Base-by-base conservation (phyloP, 208 protist genomes). In the Trypanosoma brucei region DNA sequence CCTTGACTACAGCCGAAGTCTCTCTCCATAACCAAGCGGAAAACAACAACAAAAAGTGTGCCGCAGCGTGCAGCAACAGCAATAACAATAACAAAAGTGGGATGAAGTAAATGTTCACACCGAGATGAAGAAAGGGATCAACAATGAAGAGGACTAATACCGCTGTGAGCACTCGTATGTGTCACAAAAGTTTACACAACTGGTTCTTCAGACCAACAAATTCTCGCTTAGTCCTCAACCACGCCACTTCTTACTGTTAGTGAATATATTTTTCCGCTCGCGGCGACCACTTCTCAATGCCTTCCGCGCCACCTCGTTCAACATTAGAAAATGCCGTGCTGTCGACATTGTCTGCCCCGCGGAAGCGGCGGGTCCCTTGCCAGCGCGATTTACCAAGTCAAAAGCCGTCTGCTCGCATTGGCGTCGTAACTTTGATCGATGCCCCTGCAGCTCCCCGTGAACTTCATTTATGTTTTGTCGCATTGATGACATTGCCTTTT, bases 271-370 rank as follows among this genome's bases (percentile, higher is more conserved):
- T 39, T 65, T 79, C 34, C 84, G 68, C 48, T 58, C 57, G 8
- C 54, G 55, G 22, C 74, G 70, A n/a, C 72, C 70, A 46, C 70
- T 60, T 55, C 78, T 81, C 72, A 84, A 79, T 13, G 78, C 52
- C 34, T 62, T 52, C 11, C 84, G 72, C 45, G 73, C 74, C 2
- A 50, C 75, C 60, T 91, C 84, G 40, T 86, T 48, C 48, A 84
- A 50, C 55, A 73, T 68, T 52, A 91, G 66, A 45, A 88, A 66
- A 50, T 91, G 70, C 34, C 84, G 67, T 45, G 84, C 84, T 1
- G 70, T 75, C 33, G 70, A 76, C 76, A 88, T 63, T 30, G 84
- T 70, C 22, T 66, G 55, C 34, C 74, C 73, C 6, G 51, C n/a
- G 34, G 50, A 51, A 50, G 3, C 58, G 31, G 3, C 31, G 5